A percentile compares a stretch with the other conserved stretches of the same genome.
These are phyloP conservation scores for Hordeum marinum DNA, from an alignment of 176 grass and related monocot species.

Conservation along the genomic window DNA sequence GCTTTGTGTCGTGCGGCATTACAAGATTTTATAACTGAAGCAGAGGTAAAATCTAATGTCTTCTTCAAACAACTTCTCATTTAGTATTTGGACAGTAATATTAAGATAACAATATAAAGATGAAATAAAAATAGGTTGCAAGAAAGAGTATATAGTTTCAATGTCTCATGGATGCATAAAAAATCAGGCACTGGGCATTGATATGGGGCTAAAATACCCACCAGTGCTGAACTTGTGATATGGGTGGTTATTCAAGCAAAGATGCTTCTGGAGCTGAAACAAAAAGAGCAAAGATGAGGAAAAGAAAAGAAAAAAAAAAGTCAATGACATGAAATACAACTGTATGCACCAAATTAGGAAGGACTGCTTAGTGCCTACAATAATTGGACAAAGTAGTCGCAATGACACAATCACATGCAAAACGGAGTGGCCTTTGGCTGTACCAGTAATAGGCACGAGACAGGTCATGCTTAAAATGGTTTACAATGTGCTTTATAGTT, in stretches of 20 bases:
- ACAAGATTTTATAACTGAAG: background rate
- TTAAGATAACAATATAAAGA: constrained; percentile 19
- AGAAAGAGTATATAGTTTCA: constrained; percentile 13
- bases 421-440: background rate
- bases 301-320: background rate
- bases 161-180: background rate
- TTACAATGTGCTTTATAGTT: background rate
- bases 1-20: background rate
- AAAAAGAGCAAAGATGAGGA: constrained; percentile 21
- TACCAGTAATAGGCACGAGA: background rate
- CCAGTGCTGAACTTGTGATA: constrained; percentile 98
- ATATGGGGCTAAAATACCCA: constrained; percentile 35
- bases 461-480: background rate
- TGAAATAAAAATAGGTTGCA: constrained; percentile 4
- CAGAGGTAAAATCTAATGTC: background rate
- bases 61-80: background rate
- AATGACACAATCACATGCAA: background rate
- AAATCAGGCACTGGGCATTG: background rate
- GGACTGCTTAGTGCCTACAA: background rate
- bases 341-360: background rate
- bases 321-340: background rate
- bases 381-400: background rate
- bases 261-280: constrained; percentile 94
- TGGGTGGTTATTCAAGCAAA: constrained; percentile 75
- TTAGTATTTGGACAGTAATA: background rate